Evolutionary conservation across 108 stramenopile genomes (phyloP), one percentile per base, ranked within the genome.

Genomic region (Conticribra weissflogii): DNA sequence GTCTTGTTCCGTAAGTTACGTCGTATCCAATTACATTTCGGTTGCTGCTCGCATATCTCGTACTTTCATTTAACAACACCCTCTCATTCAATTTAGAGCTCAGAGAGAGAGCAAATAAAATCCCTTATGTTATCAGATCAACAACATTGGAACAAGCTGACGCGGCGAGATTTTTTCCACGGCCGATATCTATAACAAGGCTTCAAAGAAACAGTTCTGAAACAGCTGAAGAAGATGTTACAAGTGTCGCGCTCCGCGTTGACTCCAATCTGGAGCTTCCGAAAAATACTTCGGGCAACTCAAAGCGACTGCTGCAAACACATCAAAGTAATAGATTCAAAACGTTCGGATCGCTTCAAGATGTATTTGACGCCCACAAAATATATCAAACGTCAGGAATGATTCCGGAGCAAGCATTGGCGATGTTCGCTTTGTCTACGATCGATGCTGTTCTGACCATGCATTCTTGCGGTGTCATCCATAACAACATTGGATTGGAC

Each of bases 271-370:
- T 4, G n/a, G 32, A 46, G 30, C 32, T 47, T 14, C 65, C n/a
- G 47, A 49, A 5, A 57, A 46, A 21, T 54, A 22, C n/a, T n/a
- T n/a, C n/a, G n/a, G n/a, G n/a, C n/a, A n/a, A n/a, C n/a, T n/a
- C n/a, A n/a, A n/a, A n/a, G n/a, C n/a, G n/a, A n/a, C n/a, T n/a
- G n/a, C n/a, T 27, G 4, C 23, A 32, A 57, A 2, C 7, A 17
- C 17, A 8, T 3, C 31, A 34, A 0, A 31, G 1, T 5, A 33
- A 30, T n/a, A 16, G 51, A 12, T 34, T 45, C 1, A 16, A 67
- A 63, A 49, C 68, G 15, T 79, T 79, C 61, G 78, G 78, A 32
- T 67, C 78, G 2, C 52, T 79, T 30, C 70, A 79, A 67, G 78
- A 79, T 68, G 48, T 79, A 3, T 79, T 79, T 48, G 36, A 64